phyloP scores from a whole-genome alignment of 2,329 filamentous ascomycete genomes.

The Cytospora piceae region DNA sequence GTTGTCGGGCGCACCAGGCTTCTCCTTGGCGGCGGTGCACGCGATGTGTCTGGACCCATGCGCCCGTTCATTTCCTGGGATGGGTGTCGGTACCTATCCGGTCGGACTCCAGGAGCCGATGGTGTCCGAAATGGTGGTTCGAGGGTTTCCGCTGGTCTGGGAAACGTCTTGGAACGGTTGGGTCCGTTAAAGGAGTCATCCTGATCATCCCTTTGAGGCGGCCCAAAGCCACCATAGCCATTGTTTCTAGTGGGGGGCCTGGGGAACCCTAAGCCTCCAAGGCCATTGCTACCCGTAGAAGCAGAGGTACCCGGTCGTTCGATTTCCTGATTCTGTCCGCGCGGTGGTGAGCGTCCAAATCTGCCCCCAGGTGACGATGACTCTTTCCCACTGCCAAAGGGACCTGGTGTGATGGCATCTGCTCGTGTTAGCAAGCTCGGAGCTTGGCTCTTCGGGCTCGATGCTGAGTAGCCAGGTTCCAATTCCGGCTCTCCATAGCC shows the following conservation, averaged over 20 bases:
- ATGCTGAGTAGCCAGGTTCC: constrained; percentile 50
- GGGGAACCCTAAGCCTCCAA: constrained; percentile 41
- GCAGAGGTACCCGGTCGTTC: constrained; percentile 40
- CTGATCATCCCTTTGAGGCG: constrained; percentile 46
- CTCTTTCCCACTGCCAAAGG: constrained; percentile 53
- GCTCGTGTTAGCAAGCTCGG: constrained; percentile 61
- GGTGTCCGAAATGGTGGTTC: constrained; percentile 50
- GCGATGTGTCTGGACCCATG: constrained; percentile 54
- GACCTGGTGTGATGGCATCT: constrained; percentile 68
- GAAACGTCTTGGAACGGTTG: constrained; percentile 58
- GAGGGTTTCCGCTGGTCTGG: constrained; percentile 43
- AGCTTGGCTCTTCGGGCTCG: constrained; percentile 50
- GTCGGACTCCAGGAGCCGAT: constrained; percentile 51
- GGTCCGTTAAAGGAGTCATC: constrained; percentile 44
- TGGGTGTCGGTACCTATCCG: constrained; percentile 42
- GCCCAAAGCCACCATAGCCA: constrained; percentile 63
- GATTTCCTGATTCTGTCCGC: constrained; percentile 27
- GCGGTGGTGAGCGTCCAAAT: constrained; percentile 18
- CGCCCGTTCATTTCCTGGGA: constrained; percentile 32
- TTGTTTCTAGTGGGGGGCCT: constrained; percentile 52
- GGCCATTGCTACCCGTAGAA: constrained; percentile 40
- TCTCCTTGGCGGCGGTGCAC: constrained; percentile 57
- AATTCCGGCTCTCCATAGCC: constrained; percentile 47
- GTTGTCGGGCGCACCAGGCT: constrained; percentile 50
- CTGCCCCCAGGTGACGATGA: constrained; percentile 24